Base-by-base conservation (phyloP, 768 basidiomycete species). In the Collybia sp. region DNA sequence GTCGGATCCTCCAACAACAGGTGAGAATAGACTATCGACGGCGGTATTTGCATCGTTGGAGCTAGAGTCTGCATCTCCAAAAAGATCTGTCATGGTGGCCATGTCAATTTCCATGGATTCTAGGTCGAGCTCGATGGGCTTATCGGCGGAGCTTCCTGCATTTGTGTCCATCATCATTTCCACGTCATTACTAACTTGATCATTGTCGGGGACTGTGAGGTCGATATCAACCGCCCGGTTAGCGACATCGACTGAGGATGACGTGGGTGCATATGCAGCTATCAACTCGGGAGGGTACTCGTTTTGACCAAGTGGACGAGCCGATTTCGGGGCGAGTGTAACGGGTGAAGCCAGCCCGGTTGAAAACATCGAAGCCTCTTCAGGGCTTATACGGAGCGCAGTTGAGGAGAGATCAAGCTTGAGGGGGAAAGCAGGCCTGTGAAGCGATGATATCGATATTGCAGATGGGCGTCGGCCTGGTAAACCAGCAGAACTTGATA, bases 341-440 rank as follows among this genome's bases (percentile, higher is more conserved):
- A 91, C 88, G 6, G 89, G 89, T 5, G 88, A 90, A 20, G 83
- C 73, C 40, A 88, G 67, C 1, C 82, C 81, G 39, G 73, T 80
- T 1, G 76, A 65, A 48, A 77, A 83, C 45, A 80, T 58, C 5
- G 76, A 66, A 5, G 71, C 74, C 53, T 88, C 85, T 36, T 83
- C 82, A 0, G 83, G 70, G n/a, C 77, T 65, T 20, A 88, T 72
- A 39, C 81, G 79, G 45, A 89, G 70, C 10, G 81, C 69, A 11
- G 80, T 65, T 1, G 84, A 72, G n/a, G 88, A 87, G 5, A 92
- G 71, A 56, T 92, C 89, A n/a, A 91, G 78, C 54, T 89, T 90
- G 44, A 77, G 77, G 15, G 85, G 85, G 46, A 85, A 72, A 4
- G 75, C 65, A 1, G 82, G 85, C 18, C 88, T 77, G 37, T 87